Evolutionary conservation across 2,329 filamentous ascomycete species (phyloP).

Genomic region (Epichloe brachyelytri): DNA sequence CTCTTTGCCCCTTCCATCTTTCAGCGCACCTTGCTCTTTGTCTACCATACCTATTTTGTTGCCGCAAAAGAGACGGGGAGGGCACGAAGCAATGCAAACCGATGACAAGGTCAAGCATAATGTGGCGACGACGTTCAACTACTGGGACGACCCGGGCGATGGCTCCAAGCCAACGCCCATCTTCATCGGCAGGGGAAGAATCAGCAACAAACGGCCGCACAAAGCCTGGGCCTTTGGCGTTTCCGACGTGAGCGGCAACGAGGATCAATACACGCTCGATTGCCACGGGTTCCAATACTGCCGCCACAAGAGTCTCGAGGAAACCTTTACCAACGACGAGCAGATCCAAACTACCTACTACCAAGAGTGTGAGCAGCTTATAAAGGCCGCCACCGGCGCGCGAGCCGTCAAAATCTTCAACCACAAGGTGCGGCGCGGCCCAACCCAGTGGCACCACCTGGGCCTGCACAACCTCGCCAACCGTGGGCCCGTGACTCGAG

Average conservation of each 20-base stretch:
- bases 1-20: no score
- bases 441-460: constrained; percentile 50
- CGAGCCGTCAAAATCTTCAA: constrained; percentile 54
- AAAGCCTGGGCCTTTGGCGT: constrained; percentile 30
- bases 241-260: constrained; percentile 26
- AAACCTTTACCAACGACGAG: constrained; percentile 37
- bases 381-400: constrained; percentile 49
- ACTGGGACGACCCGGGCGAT: constrained; percentile 28
- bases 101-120: constrained; percentile 7
- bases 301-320: constrained; percentile 17
- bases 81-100: not conserved
- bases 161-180: constrained; percentile 26
- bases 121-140: constrained; percentile 26
- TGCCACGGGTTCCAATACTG: constrained; percentile 28
- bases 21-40: no score
- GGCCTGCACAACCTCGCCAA: constrained; percentile 44
- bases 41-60: no score
- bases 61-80: not conserved
- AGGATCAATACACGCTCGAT: constrained; percentile 27
- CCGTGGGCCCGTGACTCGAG: constrained; percentile 31
- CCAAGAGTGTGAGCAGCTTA: constrained; percentile 52
- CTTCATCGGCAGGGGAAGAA: constrained; percentile 16
- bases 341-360: constrained; percentile 55
- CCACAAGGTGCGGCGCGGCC: constrained; percentile 51
- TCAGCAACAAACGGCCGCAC: constrained; percentile 19